Evolutionary conservation across 176 grass and related monocot genomes (phyloP).

Genomic region (Carex cristatella): DNA sequence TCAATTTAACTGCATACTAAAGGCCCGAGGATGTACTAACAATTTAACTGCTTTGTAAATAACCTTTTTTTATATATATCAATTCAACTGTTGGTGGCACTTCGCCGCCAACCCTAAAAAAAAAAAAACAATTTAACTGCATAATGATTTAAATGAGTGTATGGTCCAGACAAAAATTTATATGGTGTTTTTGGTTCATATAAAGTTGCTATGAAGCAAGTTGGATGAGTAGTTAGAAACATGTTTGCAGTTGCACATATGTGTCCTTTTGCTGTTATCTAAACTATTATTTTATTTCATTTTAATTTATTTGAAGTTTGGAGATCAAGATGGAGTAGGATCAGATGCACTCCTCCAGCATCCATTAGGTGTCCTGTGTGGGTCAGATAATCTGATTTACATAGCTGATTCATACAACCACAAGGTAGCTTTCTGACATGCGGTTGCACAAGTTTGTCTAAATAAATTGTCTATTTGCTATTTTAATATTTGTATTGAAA

Average conservation of each 20-base stretch:
- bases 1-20: not conserved
- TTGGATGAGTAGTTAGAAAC: not conserved
- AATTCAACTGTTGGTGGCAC: too few species aligned
- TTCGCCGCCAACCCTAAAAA: too few species aligned
- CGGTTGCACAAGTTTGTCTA: not conserved
- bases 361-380: conserved; percentile 69
- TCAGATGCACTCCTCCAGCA: conserved; percentile 81
- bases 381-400: conserved; percentile 79
- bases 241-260: not conserved
- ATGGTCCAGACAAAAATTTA: not conserved
- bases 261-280: not conserved
- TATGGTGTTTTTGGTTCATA: not conserved
- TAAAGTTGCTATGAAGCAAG: not conserved
- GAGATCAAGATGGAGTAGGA: conserved; percentile 81
- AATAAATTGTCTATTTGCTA: not conserved
- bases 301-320: conserved; percentile 49
- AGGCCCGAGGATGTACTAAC: not conserved
- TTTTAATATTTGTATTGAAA: conserved; percentile 10
- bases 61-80: too few species aligned
- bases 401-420: conserved; percentile 97
- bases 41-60: too few species aligned
- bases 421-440: conserved; percentile 57
- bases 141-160: too few species aligned
- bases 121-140: too few species aligned
- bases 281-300: not conserved